These are phyloP conservation scores for Barnettozyma vustinii DNA, from an alignment of 805 yeast species.

Conservation along the genomic window DNA sequence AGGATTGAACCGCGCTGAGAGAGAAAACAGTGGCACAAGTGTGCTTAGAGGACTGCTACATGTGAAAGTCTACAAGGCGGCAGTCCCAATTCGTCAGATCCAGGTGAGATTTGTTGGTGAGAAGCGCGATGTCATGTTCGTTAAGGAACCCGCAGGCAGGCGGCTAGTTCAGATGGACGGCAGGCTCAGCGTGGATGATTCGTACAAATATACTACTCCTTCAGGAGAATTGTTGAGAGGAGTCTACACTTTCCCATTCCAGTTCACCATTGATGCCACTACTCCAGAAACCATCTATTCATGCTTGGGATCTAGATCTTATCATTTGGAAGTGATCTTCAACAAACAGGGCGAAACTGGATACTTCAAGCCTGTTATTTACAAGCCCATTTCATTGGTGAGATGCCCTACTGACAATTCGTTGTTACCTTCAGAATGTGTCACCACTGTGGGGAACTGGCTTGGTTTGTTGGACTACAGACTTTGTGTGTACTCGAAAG, in stretches of 20 bases:
- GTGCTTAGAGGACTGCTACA: conserved; percentile 12
- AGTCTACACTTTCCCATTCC: conserved; percentile 20
- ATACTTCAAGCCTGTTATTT: neutral
- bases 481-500: conserved; percentile 14
- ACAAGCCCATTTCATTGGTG: conserved; percentile 8
- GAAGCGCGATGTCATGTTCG: conserved; percentile 7
- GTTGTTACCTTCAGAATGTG: conserved; percentile 8
- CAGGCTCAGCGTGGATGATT: conserved; percentile 13
- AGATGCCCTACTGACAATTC: conserved; percentile 17
- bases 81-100: conserved; percentile 9
- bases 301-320: conserved; percentile 12
- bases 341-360: neutral
- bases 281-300: conserved; percentile 16
- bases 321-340: conserved; percentile 13
- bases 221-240: conserved; percentile 12
- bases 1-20: conserved; percentile 17
- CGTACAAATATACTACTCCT: conserved; percentile 7
- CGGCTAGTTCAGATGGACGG: conserved; percentile 1
- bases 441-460: conserved; percentile 16
- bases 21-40: conserved; percentile 10
- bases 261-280: conserved; percentile 17
- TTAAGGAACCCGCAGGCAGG: neutral
- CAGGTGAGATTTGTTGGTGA: conserved; percentile 15
- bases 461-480: conserved; percentile 13
- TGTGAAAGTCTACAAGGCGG: conserved; percentile 8